Evolutionary conservation across 805 yeast genomes (phyloP).

Genomic region (Ogataea nakhonphanomensis): DNA sequence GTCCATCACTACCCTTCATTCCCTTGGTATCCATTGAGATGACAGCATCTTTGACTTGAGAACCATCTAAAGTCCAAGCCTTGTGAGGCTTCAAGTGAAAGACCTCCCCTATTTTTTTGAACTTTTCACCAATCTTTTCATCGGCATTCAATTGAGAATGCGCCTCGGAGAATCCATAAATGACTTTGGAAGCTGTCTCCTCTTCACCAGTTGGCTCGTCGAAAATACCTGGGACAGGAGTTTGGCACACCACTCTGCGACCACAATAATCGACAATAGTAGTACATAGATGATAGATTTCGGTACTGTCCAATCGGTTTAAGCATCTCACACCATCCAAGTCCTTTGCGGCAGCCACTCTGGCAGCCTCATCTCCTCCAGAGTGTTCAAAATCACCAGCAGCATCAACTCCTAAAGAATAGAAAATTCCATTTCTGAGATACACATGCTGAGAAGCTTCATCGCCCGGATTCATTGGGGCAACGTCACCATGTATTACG

Average conservation of each 20-base stretch:
- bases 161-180: conserved; percentile 31
- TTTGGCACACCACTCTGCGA: conserved; percentile 82
- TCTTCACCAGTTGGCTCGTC: conserved; percentile 41
- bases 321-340: conserved; percentile 65
- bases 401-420: conserved; percentile 72
- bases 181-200: conserved; percentile 18
- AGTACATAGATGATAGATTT: conserved; percentile 70
- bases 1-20: conserved; percentile 76
- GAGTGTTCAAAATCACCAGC: conserved; percentile 57
- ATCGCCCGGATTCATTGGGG: conserved; percentile 80
- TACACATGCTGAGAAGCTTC: conserved; percentile 58
- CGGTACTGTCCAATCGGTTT: conserved; percentile 60
- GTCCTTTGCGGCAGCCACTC: conserved; percentile 77
- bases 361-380: conserved; percentile 86
- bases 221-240: conserved; percentile 93
- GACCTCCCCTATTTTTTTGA: conserved; percentile 62
- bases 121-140: conserved; percentile 49
- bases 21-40: conserved; percentile 84
- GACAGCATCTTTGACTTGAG: conserved; percentile 44
- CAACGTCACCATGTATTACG: conserved; percentile 67
- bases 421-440: conserved; percentile 81
- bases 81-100: conserved; percentile 75
- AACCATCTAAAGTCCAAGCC: conserved; percentile 47
- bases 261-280: conserved; percentile 91
- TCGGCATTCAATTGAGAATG: conserved; percentile 46